A percentile compares a stretch with the other conserved stretches of the same genome.
Evolutionary conservation across 768 basidiomycete genomes (phyloP).

Genomic region (Suillus luteus): DNA sequence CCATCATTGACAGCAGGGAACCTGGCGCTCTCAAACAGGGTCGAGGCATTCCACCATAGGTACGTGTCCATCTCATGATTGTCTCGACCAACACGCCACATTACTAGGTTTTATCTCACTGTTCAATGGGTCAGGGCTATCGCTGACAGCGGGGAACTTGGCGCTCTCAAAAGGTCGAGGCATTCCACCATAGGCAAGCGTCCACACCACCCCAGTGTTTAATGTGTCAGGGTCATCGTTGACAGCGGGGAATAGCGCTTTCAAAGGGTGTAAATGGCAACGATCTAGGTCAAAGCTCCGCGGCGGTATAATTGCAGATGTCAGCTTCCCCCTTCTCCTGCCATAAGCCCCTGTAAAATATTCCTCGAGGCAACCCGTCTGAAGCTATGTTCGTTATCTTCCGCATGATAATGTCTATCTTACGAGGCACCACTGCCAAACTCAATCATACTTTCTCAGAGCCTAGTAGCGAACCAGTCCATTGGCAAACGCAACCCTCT

Average conservation of each 20-base stretch:
- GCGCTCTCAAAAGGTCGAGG: slow-evolving; percentile 37
- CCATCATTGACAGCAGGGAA: slow-evolving; percentile 55
- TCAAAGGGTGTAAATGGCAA: slow-evolving; percentile 40
- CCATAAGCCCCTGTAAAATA: slow-evolving; percentile 6
- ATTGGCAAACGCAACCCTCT: slow-evolving; percentile 36
- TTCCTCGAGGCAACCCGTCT: slow-evolving; percentile 49
- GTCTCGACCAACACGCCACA: slow-evolving; percentile 37
- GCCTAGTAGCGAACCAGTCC: slow-evolving; percentile 29
- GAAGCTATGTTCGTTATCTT: slow-evolving; percentile 48
- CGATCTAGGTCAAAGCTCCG: slow-evolving; percentile 45
- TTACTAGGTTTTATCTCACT: slow-evolving; percentile 60
- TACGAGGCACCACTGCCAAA: slow-evolving; percentile 37
- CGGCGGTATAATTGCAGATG: slow-evolving; percentile 56
- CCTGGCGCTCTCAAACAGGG: slow-evolving; percentile 44
- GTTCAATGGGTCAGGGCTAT: slow-evolving; percentile 41
- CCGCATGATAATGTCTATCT: slow-evolving; percentile 37
- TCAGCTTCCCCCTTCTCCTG: slow-evolving; percentile 23
- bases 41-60: slow-evolving; percentile 65
- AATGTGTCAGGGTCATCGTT: slow-evolving; percentile 52
- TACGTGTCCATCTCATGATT: slow-evolving; percentile 18
- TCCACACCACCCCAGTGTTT: slow-evolving; percentile 52
- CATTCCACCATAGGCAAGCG: slow-evolving; percentile 55
- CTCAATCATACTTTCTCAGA: slow-evolving; percentile 36
- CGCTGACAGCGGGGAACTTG: slow-evolving; percentile 54
- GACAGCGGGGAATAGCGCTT: slow-evolving; percentile 49